A percentile compares a stretch with the other conserved stretches of the same genome.
Evolutionary conservation across 345 rosid species (phyloP).

Genomic region (Acer saccharum): DNA sequence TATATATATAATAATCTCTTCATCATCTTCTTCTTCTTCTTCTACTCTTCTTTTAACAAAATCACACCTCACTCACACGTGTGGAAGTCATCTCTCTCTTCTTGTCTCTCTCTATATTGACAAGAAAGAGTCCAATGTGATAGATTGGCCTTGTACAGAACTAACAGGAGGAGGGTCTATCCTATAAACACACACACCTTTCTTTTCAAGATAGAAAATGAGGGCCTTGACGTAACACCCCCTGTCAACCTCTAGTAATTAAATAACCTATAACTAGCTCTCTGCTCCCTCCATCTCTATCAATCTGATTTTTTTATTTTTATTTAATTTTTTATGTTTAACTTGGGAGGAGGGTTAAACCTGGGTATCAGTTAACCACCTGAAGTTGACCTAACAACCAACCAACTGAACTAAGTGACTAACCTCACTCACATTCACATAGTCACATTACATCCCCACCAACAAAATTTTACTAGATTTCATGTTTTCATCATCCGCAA

Average conservation of each 20-base stretch:
- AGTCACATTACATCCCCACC: background rate
- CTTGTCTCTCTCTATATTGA: slow-evolving; percentile 37
- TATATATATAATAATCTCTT: background rate
- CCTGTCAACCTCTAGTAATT: slow-evolving; percentile 9
- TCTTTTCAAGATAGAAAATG: slow-evolving; percentile 32
- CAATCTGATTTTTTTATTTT: background rate
- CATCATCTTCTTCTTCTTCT: background rate
- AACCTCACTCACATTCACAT: too few relatives aligned
- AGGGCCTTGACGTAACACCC: slow-evolving; percentile 33
- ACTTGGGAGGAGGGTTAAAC: slow-evolving; percentile 18
- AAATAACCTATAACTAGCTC: slow-evolving; percentile 22
- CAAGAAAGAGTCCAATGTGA: slow-evolving; percentile 42
- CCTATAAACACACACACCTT: slow-evolving; percentile 26
- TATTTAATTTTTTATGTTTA: background rate
- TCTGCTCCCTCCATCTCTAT: background rate
- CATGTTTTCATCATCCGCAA: slow-evolving; percentile 22
- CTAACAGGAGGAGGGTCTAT: background rate
- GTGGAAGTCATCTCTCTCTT: slow-evolving; percentile 8
- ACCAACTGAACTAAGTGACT: too few relatives aligned
- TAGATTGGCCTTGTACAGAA: slow-evolving; percentile 31
- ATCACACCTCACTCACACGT: slow-evolving; percentile 26
- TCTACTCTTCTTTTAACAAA: slow-evolving; percentile 10
- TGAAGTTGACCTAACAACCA: slow-evolving; percentile 56
- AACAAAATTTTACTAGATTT: slow-evolving; percentile 7
- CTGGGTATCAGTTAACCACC: slow-evolving; percentile 42